A percentile compares a stretch with the other conserved stretches of the same genome.
phyloP scores from a whole-genome alignment of 257 asterid genomes.

The Penstemon davidsonii region DNA sequence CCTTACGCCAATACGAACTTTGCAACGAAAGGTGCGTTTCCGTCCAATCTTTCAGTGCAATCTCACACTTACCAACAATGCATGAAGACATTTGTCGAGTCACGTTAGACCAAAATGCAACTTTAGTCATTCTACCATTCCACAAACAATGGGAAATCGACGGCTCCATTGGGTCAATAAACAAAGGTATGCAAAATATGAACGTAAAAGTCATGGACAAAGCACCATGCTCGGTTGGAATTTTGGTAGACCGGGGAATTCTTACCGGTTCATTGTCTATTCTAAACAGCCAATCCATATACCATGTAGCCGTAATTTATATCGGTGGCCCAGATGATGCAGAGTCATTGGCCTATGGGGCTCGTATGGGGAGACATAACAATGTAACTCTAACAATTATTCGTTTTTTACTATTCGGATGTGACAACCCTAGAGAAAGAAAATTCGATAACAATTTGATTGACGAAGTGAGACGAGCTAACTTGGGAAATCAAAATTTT shows the following conservation, averaged over 20 bases:
- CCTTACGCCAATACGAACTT: conserved; percentile 67
- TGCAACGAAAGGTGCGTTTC: conserved; percentile 54
- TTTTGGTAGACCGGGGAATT: conserved; percentile 63
- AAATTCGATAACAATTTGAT: conserved; percentile 52
- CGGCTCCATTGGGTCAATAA: conserved; percentile 56
- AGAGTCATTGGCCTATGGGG: conserved; percentile 67
- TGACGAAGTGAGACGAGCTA: conserved; percentile 57
- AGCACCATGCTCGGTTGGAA: conserved; percentile 73
- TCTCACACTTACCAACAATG: conserved; percentile 50
- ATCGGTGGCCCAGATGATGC: conserved; percentile 80
- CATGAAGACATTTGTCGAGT: conserved; percentile 64
- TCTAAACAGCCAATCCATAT: conserved; percentile 47
- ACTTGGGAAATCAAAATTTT: conserved; percentile 53
- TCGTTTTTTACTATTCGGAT: conserved; percentile 64
- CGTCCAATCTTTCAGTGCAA: conserved; percentile 52
- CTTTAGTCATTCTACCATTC: conserved; percentile 61
- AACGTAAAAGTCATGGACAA: conserved; percentile 55
- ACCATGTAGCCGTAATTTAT: conserved; percentile 59
- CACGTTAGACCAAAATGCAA: conserved; percentile 56
- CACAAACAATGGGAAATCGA: conserved; percentile 83
- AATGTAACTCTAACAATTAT: conserved; percentile 56
- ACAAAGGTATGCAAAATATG: conserved; percentile 51
- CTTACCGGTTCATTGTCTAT: conserved; percentile 46
- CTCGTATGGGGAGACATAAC: conserved; percentile 56
- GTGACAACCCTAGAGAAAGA: conserved; percentile 60